Evolutionary conservation across 768 basidiomycete species (phyloP), one percentile per base, ranked within the genome.

Genomic region (Chalciporus sphaerocephalus): DNA sequence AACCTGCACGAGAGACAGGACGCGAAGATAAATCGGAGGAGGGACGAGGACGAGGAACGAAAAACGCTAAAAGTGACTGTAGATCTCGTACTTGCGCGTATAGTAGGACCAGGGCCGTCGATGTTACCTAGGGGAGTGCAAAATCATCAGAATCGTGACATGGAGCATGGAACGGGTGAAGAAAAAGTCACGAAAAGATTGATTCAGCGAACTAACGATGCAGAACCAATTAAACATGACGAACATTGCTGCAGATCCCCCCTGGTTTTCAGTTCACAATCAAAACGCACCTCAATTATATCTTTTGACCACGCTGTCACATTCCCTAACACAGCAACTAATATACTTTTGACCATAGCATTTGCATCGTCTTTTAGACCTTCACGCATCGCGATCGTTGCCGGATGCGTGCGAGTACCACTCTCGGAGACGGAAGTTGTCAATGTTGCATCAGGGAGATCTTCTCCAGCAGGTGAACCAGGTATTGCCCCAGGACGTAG

Each of bases 271-370:
- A 42, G 47, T 13, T 21, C 28, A 53, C 18, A 37, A 33, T 35
- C n/a, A 39, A 28, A 25, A 28, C 60, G 25, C 43, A 64, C 61
- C 55, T 59, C 57, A 16, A 64, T 46, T 15, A 71, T 79, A 51
- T 61, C 91, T 81, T 78, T 82, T 28, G 84, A 71, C 74, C 85
- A 85, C 2, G 77, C 57, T 23, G 86, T 79, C 25, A 43, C 25
- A 9, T 27, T 49, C 35, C 16, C 55, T 23, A 62, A 35, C 24
- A 57, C 53, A 15, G 50, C 47, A 38, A 10, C 45, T 38, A 63
- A 43, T 50, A 88, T 85, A 11, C 64, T 65, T 49, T 80, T 75
- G 30, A 96, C 68, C 88, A 92, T 94, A 32, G 87, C 81, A 35
- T 70, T 69, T 5, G 92, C 89, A 13, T 84, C 79, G 42, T 70